Evolutionary conservation across 257 asterid species (phyloP).

Genomic region (Verbascum thapsus): DNA sequence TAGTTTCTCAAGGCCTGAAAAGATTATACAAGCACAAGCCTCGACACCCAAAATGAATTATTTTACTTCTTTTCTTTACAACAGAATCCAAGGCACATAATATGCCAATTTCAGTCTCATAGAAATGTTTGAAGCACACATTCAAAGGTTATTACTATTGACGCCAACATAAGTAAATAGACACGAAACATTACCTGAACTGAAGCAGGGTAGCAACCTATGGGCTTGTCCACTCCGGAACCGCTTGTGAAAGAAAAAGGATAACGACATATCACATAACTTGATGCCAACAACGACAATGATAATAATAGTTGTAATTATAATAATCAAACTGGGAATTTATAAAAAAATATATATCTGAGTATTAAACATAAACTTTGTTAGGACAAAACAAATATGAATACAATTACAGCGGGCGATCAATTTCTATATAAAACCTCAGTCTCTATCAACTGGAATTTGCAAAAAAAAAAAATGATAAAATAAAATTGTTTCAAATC

Average conservation of each 20-base stretch:
- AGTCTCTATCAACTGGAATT: not conserved
- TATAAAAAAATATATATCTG: not conserved
- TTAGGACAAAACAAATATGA: not conserved
- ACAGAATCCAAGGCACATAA: conserved; percentile 23
- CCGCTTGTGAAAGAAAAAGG: conserved; percentile 37
- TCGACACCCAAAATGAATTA: not conserved
- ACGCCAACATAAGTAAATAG: conserved; percentile 6
- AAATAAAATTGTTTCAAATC: not conserved
- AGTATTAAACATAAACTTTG: not conserved
- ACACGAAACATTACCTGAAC: conserved; percentile 58
- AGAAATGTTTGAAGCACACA: not conserved
- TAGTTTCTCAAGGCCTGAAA: conserved; percentile 7
- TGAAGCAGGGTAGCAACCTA: conserved; percentile 81
- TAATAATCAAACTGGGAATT: not conserved
- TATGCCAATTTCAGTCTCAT: conserved; percentile 23
- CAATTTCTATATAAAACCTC: not conserved
- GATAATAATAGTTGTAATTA: not conserved
- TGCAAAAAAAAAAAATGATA: not conserved
- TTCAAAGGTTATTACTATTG: conserved; percentile 3
- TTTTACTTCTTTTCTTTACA: not conserved
- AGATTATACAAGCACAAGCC: not conserved
- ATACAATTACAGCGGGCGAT: not conserved
- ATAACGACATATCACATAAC: conserved; percentile 20
- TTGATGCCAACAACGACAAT: not conserved
- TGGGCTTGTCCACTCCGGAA: conserved; percentile 63